A percentile compares a stretch with the other conserved stretches of the same genome.
phyloP scores from a whole-genome alignment of 495 filamentous ascomycete genomes.

The Hypomontagnella submonticulosa region DNA sequence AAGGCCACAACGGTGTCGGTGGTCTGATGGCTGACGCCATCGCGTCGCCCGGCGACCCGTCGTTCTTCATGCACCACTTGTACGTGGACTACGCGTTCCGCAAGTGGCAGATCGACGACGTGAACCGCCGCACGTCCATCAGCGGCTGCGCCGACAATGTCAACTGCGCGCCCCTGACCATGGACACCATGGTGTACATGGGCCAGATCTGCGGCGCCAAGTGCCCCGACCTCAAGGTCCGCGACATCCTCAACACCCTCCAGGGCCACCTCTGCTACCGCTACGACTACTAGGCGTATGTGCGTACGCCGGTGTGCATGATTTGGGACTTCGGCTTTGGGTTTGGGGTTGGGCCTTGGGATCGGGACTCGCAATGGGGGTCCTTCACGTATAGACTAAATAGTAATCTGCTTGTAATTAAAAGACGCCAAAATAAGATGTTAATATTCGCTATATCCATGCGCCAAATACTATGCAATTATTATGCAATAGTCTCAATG shows the following conservation, averaged over 20 bases:
- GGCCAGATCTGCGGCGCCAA: constrained; percentile 52
- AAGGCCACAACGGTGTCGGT: constrained; percentile 50
- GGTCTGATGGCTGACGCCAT: constrained; percentile 67
- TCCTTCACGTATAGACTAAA: too few species aligned
- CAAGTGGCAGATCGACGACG: constrained; percentile 67
- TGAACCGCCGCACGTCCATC: constrained; percentile 38
- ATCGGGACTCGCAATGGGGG: too few species aligned
- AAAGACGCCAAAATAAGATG: too few species aligned
- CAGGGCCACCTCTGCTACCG: constrained; percentile 48
- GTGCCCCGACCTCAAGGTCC: constrained; percentile 50
- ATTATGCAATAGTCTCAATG: too few species aligned
- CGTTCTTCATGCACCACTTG: constrained; percentile 73
- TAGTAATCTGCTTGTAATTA: too few species aligned
- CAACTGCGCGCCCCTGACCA: constrained; percentile 45
- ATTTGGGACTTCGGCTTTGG: too few species aligned
- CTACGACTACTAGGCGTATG: constrained; percentile 45
- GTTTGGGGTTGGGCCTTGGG: too few species aligned
- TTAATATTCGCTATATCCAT: too few species aligned
- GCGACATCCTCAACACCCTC: constrained; percentile 48
- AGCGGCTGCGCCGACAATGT: constrained; percentile 47
- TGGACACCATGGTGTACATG: constrained; percentile 54
- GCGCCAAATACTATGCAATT: too few species aligned
- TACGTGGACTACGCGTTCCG: constrained; percentile 72
- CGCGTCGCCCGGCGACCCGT: constrained; percentile 67
- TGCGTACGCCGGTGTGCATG: not conserved